A percentile compares a stretch with the other conserved stretches of the same genome.
These are phyloP conservation scores for Fallopia convolvulus DNA, from an alignment of 148 eudicot species.

Conservation along the genomic window DNA sequence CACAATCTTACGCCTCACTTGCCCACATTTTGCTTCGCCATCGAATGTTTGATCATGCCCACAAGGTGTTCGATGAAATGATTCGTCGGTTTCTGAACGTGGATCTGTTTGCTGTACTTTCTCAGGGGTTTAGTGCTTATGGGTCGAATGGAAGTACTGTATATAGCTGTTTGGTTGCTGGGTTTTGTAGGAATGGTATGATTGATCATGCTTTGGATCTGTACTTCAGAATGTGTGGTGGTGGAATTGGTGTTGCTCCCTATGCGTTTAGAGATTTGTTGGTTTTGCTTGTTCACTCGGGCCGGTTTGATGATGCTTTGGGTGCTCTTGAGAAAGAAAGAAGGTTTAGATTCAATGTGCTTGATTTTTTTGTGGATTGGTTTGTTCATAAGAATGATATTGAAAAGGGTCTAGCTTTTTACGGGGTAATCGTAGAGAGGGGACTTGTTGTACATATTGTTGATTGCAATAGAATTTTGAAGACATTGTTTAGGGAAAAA, in stretches of 20 bases:
- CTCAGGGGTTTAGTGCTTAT: constrained; percentile 29
- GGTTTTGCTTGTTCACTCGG: constrained; percentile 30
- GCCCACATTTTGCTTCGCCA: constrained; percentile 27
- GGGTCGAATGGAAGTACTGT: constrained; percentile 42
- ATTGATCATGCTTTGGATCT: constrained; percentile 37
- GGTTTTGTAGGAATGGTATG: constrained; percentile 39
- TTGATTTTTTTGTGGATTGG: constrained; percentile 37
- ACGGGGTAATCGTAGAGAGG: constrained; percentile 34
- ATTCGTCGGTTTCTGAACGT: constrained; percentile 20
- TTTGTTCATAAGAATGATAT: constrained; percentile 31
- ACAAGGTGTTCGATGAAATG: constrained; percentile 42
- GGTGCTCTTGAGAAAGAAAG: constrained; percentile 22
- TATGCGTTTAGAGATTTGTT: constrained; percentile 35
- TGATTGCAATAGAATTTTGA: constrained; percentile 52
- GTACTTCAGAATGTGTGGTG: constrained; percentile 28
- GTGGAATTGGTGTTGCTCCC: constrained; percentile 38
- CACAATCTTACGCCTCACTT: constrained; percentile 25
- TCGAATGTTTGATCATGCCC: constrained; percentile 44
- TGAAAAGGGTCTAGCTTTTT: constrained; percentile 40
- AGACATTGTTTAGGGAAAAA: constrained; percentile 29
- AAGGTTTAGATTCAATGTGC: constrained; percentile 28
- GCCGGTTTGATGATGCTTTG: constrained; percentile 22
- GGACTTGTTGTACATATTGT: constrained; percentile 31
- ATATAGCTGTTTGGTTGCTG: constrained; percentile 46
- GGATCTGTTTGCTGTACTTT: constrained; percentile 29